Conservation (phyloP, 495 filamentous ascomycete species). For the Neurospora discreta region DNA sequence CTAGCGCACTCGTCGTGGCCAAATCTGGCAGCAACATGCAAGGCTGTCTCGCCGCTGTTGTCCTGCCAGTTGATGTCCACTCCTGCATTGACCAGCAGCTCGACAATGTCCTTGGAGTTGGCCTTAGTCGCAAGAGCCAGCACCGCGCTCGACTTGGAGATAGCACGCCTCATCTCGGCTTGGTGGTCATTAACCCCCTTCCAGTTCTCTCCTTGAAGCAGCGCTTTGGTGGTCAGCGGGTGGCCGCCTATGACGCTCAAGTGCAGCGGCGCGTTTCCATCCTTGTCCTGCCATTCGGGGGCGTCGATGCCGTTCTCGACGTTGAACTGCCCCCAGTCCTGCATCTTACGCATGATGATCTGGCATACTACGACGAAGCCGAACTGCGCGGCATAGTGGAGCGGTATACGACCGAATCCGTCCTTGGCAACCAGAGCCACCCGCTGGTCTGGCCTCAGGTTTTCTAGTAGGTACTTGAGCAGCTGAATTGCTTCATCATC, state of each 20-base stretch:
- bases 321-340: constrained; percentile 79
- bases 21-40: constrained; percentile 86
- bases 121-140: constrained; percentile 77
- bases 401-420: constrained; percentile 69
- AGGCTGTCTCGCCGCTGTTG: constrained; percentile 79
- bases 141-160: constrained; percentile 80
- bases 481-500: constrained; percentile 66
- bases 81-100: constrained; percentile 77
- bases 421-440: constrained; percentile 59
- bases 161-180: constrained; percentile 49
- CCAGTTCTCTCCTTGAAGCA: constrained; percentile 74
- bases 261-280: constrained; percentile 86
- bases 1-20: constrained; percentile 71
- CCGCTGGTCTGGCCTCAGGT: constrained; percentile 57
- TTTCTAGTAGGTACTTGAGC: constrained; percentile 61
- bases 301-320: constrained; percentile 77
- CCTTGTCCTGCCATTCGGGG: constrained; percentile 76
- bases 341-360: constrained; percentile 78
- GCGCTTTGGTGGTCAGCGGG: constrained; percentile 65
- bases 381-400: constrained; percentile 94
- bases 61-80: constrained; percentile 94
- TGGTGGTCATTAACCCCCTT: constrained; percentile 46
- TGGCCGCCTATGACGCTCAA: constrained; percentile 88
- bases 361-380: constrained; percentile 82
- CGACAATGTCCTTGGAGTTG: constrained; percentile 72